Base-by-base conservation (phyloP, 192 early-diverging fungal species). In the Backusella psychrophila region DNA sequence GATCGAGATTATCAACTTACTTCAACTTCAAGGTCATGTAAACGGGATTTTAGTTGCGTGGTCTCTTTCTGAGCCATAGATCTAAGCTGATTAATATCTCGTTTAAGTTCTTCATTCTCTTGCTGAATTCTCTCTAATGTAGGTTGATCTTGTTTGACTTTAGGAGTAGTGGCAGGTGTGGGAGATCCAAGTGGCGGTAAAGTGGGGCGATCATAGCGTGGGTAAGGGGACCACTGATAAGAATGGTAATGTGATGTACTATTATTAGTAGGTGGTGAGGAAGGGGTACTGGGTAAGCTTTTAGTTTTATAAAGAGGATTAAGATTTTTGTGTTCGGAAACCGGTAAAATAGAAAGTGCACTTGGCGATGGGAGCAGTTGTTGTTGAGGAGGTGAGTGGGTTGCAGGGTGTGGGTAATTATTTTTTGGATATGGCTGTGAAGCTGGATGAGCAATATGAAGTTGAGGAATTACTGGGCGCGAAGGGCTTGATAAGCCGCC, bases 21-120 rank as follows among this genome's bases (percentile, higher is more conserved):
- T 34, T 75, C 74, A 42, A 75, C 65, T 66, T 66, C 74, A 23
- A 75, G 36, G 17, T 75, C 74, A 66, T 75, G 74, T n/a, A 75
- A 35, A 29, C 65, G 59, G 7, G 65, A 67, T 34, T 75, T 67
- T 14, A 67, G 42, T 6, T 39, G 29, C 6, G 15, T 9, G 15
- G 46, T 33, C 26, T 73, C 72, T 36, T 59, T 75, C 5, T 67
- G 35, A 31, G 74, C 74, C 63, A 66, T 66, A 11, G 56, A 11
- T 71, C 70, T 71, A 31, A 71, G 35, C 42, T 71, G 70, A 39
- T 71, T 49, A 44, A 71, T 44, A 29, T 71, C 70, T 26, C 70
- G 70, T 49, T 71, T 71, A 15, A 71, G 39, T 33, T 71, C 70
- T 26, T 49, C 70, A 34, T 71, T 71, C 31, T 71, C 70, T 49